Evolutionary conservation across 306 rosid genomes (phyloP), one percentile per base, ranked within the genome.

Genomic region (Ammopiptanthus mongolicus): DNA sequence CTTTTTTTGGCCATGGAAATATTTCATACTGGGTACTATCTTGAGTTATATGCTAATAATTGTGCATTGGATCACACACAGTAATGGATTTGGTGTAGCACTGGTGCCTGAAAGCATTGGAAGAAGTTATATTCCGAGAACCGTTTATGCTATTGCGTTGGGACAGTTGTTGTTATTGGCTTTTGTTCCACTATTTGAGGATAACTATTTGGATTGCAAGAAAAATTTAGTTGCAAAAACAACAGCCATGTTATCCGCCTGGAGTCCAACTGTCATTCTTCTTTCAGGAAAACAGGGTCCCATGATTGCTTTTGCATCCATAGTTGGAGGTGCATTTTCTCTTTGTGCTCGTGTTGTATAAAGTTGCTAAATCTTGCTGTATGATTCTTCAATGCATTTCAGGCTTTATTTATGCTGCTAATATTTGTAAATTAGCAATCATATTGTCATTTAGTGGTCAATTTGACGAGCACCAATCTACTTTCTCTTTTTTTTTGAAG

Each of bases 221-320:
- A 73, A 77, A 68, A 79, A 13, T 37, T 75, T 95, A 69, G 75
- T 71, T 69, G 66, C 65, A 51, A 91, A 90, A 85, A 69, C 95
- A 53, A 78, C 73, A n/a, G 89, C 96, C 82, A 70, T 85, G 76
- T 58, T 91, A 80, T 88, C 96, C 62, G 84, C 87, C 1, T 91
- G 93, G 84, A 91, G 98, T 84, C 82, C 98, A 44, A 82, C 89
- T 48, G 34, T 90, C 82, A 90, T 95, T 61, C 88, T 95, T 82
- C 93, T 95, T 58, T 87, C 91, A 6, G 97, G 98, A 74, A 91
- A 87, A 78, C 98, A 95, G 82, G 98, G 98, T 64, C 84, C 98
- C 74, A 63, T 89, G 79, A 77, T 91, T 75, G 96, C 93, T 58
- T 71, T 90, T 31, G 91, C 87, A 51, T 88, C 92, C 69, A 8